These are phyloP conservation scores for Annona squamosa DNA, from an alignment of 164 flowering plant species.

Conservation along the genomic window DNA sequence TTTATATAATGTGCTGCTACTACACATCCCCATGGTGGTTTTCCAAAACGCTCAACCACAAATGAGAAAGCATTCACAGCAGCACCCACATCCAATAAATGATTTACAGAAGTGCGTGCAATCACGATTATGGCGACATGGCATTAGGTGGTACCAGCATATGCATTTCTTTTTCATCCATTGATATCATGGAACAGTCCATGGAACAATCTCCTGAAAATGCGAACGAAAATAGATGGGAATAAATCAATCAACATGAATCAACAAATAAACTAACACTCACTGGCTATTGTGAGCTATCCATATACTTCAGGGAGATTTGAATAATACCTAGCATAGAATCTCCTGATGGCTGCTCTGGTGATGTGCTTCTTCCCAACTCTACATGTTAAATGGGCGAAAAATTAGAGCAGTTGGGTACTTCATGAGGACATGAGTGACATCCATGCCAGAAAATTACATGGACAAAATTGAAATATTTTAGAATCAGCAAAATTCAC, in stretches of 20 bases:
- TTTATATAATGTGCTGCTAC: not conserved
- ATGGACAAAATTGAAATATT: not conserved
- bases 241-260: not conserved
- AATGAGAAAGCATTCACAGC: constrained; percentile 30
- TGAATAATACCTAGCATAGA: constrained; percentile 30
- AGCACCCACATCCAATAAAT: constrained; percentile 7
- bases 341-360: constrained; percentile 32
- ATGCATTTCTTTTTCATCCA: constrained; percentile 17
- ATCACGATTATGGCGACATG: constrained; percentile 24
- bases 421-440: not conserved
- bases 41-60: constrained; percentile 18
- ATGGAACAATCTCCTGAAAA: constrained; percentile 43
- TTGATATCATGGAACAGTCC: constrained; percentile 28
- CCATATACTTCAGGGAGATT: not conserved
- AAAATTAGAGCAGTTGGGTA: not conserved
- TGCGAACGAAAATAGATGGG: not conserved
- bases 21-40: constrained; percentile 27
- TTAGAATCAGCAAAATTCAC: not conserved
- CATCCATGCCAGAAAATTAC: not conserved
- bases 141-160: constrained; percentile 29
- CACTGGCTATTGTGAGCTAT: not conserved
- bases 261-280: not conserved
- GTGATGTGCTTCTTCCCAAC: constrained; percentile 21
- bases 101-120: not conserved
- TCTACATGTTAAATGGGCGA: constrained; percentile 19